Conservation (phyloP, 2,329 filamentous ascomycete species). For the Aspergillus sp. region DNA sequence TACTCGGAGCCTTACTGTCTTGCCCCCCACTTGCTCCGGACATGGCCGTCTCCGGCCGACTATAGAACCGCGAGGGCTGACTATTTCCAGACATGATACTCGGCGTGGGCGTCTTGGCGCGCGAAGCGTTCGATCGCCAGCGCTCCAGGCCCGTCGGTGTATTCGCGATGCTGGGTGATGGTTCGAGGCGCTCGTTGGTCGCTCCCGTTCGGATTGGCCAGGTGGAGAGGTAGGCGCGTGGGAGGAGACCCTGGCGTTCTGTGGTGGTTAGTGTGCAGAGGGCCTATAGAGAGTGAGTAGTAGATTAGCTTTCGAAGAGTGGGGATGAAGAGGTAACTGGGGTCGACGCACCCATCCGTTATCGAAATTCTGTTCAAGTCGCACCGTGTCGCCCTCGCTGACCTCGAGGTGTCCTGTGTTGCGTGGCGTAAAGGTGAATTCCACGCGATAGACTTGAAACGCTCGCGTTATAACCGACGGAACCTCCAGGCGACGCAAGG, state of each 20-base stretch:
- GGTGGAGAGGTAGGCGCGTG: not conserved
- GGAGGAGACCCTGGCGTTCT: not conserved
- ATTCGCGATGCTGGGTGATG: not conserved
- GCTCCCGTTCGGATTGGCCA: not conserved
- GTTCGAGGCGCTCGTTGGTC: not conserved
- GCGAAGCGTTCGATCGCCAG: too few relatives aligned
- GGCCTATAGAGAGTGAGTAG: not conserved
- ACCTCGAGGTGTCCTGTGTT: not conserved
- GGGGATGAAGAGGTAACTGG: too few relatives aligned
- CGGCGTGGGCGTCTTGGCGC: not conserved
- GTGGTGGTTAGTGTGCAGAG: not conserved
- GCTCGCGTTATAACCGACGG: not conserved
- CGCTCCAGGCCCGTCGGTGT: not conserved
- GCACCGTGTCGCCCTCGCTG: not conserved
- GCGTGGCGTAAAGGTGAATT: not conserved
- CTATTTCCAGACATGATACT: not conserved
- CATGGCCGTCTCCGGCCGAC: not conserved
- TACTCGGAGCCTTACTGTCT: not conserved
- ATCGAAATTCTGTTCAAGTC: not conserved
- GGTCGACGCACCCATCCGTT: constrained; percentile 2
- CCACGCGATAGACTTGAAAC: not conserved
- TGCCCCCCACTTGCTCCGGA: not conserved
- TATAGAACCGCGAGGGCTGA: not conserved
- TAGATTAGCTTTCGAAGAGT: too few relatives aligned
- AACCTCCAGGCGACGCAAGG: not conserved